These are phyloP conservation scores for Cladophialophora bantiana DNA, from an alignment of 2,329 filamentous ascomycete genomes.

Conservation along the genomic window DNA sequence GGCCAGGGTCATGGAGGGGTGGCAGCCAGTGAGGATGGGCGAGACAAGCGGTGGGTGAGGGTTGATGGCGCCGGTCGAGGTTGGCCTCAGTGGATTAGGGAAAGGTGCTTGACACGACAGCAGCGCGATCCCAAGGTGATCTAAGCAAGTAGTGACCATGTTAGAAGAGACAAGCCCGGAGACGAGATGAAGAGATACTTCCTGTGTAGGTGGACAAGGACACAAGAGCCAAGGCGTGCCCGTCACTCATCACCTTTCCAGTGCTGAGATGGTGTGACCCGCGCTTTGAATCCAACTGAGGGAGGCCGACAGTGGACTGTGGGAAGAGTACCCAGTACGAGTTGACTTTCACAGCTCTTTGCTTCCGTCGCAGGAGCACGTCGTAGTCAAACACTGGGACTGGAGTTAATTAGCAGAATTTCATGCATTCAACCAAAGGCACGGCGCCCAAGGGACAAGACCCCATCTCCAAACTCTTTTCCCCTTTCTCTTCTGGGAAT, in stretches of 20 bases:
- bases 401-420: not conserved
- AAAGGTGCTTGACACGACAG: conserved; percentile 15
- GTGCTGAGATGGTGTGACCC: not conserved
- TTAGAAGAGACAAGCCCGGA: conserved; percentile 1
- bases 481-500: conserved; percentile 5
- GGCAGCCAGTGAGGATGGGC: conserved; percentile 14
- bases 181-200: conserved; percentile 6
- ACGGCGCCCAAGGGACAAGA: not conserved
- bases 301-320: not conserved
- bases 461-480: conserved; percentile 4
- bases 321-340: not conserved
- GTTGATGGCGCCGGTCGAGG: not conserved
- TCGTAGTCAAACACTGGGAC: conserved; percentile 5
- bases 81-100: not conserved
- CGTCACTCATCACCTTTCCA: not conserved
- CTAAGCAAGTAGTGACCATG: not conserved
- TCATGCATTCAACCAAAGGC: not conserved
- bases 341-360: not conserved
- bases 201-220: not conserved
- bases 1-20: conserved; percentile 3
- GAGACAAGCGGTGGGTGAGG: conserved; percentile 9
- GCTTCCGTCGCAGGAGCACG: not conserved
- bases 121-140: conserved; percentile 3
- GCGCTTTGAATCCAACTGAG: not conserved
- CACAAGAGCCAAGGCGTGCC: not conserved